Evolutionary conservation across 2,329 filamentous ascomycete genomes (phyloP), one percentile per base, ranked within the genome.

Genomic region (Clarireedia homoeocarpa): DNA sequence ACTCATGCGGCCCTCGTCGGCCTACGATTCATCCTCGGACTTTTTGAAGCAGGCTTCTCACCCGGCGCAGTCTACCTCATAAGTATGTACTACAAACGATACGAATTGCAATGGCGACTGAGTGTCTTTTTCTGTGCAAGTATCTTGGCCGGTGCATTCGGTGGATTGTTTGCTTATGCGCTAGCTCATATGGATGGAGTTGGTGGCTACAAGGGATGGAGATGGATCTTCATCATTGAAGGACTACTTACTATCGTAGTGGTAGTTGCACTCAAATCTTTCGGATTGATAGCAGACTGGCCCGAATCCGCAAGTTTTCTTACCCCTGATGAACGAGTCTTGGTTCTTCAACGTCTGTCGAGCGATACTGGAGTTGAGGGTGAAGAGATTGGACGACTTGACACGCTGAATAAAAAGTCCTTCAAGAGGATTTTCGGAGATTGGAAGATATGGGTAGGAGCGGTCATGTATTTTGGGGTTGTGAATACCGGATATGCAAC

Each of bases 1-100:
- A 84, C 82, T 60, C 88, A 85, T 63, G 71, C 75, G 6, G 82
- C 83, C 0, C 73, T 89, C 58, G 81, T 89, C 64, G 79, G 83
- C 1, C 68, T 86, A n/a, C 75, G 84, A 9, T 86, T 84, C 79
- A 82, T 89, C 61, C 72, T 89, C 26, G 84, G 85, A 1, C 39
- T 62, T 2, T 59, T 62, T 15, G 62, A 63, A 52, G 61, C 76
- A 5, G 84, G 79, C 6, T 86, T 88, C 70, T 86, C 87, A 65
- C 84, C 85, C 0, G 72, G 86, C 5, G 47, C 53, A 9, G 70
- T 76, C 30, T 77, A 76, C 62, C 65, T 77, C 24, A 74, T 74
- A 0, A 75, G 74, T 17, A 74, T 73, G 65, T 79, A 76, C 64
- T 79, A 80, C 65, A 73, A 72, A 55, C 69, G 75, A 26, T 71